phyloP scores from a whole-genome alignment of 1,139 yeast species.

The Suhomyces taliae region DNA sequence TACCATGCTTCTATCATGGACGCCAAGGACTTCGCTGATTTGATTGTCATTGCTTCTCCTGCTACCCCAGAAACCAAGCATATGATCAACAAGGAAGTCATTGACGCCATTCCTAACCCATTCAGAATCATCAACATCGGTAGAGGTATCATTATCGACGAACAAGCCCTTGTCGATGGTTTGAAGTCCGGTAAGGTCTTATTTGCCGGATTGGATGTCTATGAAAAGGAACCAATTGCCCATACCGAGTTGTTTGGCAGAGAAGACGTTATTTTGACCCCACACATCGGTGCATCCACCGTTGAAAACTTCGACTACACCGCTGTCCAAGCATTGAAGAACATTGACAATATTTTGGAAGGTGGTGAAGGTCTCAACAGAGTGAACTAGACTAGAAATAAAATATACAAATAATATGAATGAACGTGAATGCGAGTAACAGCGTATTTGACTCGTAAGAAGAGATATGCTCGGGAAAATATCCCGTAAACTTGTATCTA shows the following conservation, averaged over 20 bases:
- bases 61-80: slow-evolving; percentile 24
- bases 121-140: slow-evolving; percentile 26
- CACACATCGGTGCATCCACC: slow-evolving; percentile 26
- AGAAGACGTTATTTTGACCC: slow-evolving; percentile 25
- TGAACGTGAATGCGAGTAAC: too few relatives aligned
- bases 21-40: slow-evolving; percentile 20
- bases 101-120: slow-evolving; percentile 18
- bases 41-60: slow-evolving; percentile 29
- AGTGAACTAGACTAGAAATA: slow-evolving; percentile 30
- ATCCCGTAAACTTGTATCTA: too few relatives aligned
- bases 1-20: slow-evolving; percentile 32
- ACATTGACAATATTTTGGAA: slow-evolving; percentile 39
- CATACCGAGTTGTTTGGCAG: slow-evolving; percentile 23
- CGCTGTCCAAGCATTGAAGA: slow-evolving; percentile 31
- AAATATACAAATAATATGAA: too few relatives aligned
- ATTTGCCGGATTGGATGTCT: slow-evolving; percentile 29
- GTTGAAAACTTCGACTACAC: slow-evolving; percentile 26
- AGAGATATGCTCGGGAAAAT: too few relatives aligned
- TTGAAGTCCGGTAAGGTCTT: slow-evolving; percentile 24
- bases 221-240: slow-evolving; percentile 23
- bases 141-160: slow-evolving; percentile 25
- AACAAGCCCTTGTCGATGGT: slow-evolving; percentile 25
- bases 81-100: slow-evolving; percentile 16
- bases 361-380: slow-evolving; percentile 34
- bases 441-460: too few relatives aligned